These are phyloP conservation scores for Xylaria castorea DNA, from an alignment of 495 filamentous ascomycete species.

Conservation along the genomic window DNA sequence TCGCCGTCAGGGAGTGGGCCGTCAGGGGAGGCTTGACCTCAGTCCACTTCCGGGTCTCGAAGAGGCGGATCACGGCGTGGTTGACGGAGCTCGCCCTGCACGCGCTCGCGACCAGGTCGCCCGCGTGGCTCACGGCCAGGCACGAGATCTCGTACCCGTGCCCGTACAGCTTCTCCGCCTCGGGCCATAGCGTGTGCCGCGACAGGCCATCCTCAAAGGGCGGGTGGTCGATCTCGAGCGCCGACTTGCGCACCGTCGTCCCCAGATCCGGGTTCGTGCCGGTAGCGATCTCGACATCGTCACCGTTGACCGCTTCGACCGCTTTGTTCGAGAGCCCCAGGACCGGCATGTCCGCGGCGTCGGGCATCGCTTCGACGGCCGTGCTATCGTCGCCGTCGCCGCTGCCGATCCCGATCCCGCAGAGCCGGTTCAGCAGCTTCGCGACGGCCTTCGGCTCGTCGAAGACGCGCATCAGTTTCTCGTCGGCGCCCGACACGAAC, in stretches of 20 bases:
- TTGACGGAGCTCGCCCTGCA: slow-evolving; percentile 91
- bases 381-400: slow-evolving; percentile 28
- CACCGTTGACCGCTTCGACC: slow-evolving; percentile 66
- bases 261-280: slow-evolving; percentile 50
- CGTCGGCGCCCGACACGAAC: slow-evolving; percentile 96
- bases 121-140: slow-evolving; percentile 79
- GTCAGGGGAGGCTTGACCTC: slow-evolving; percentile 82
- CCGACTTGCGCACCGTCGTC: slow-evolving; percentile 50
- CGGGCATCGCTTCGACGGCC: slow-evolving; percentile 64
- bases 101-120: slow-evolving; percentile 82
- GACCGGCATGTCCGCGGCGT: slow-evolving; percentile 91
- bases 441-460: slow-evolving; percentile 87
- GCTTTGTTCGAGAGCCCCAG: slow-evolving; percentile 97
- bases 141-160: slow-evolving; percentile 98
- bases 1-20: slow-evolving; percentile 85
- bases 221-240: slow-evolving; percentile 66
- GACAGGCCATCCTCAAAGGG: slow-evolving; percentile 89
- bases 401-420: too few species aligned
- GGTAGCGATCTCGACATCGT: slow-evolving; percentile 40
- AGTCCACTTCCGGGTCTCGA: slow-evolving; percentile 84
- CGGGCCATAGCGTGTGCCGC: slow-evolving; percentile 92
- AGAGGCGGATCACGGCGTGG: slow-evolving; percentile 92
- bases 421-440: slow-evolving; percentile 70
- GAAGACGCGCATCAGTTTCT: slow-evolving; percentile 96
- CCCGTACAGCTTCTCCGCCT: slow-evolving; percentile 95